A percentile compares a stretch with the other conserved stretches of the same genome.
Evolutionary conservation across 2,329 filamentous ascomycete genomes (phyloP).

Genomic region (Triangularia setosa): DNA sequence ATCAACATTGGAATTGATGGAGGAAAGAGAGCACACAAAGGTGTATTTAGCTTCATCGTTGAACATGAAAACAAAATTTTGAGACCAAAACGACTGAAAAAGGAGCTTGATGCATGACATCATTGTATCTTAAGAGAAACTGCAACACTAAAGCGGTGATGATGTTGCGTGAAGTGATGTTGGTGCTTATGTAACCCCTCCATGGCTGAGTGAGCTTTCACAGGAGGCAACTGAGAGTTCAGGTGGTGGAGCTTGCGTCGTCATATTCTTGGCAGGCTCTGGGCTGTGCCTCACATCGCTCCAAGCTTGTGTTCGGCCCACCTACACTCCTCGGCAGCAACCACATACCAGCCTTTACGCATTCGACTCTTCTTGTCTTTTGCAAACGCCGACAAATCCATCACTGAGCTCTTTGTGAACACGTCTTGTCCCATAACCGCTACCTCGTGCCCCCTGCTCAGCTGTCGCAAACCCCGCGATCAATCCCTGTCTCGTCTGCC

Average conservation of each 20-base stretch:
- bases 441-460: neutral
- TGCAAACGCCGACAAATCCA: neutral
- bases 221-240: neutral
- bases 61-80: neutral
- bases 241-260: constrained; percentile 9
- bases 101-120: neutral
- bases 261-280: constrained; percentile 19
- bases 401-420: neutral
- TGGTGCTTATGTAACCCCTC: constrained; percentile 4
- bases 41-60: neutral
- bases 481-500: neutral
- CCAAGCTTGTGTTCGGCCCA: neutral
- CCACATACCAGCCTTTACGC: neutral
- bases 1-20: no score
- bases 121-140: neutral
- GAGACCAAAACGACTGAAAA: neutral
- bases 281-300: constrained; percentile 16
- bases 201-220: neutral
- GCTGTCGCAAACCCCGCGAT: neutral
- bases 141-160: neutral
- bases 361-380: neutral
- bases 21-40: neutral
- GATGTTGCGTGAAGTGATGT: neutral
- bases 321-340: neutral
- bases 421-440: neutral